phyloP scores from a whole-genome alignment of 345 rosid genomes.

The Gossypium stocksii region DNA sequence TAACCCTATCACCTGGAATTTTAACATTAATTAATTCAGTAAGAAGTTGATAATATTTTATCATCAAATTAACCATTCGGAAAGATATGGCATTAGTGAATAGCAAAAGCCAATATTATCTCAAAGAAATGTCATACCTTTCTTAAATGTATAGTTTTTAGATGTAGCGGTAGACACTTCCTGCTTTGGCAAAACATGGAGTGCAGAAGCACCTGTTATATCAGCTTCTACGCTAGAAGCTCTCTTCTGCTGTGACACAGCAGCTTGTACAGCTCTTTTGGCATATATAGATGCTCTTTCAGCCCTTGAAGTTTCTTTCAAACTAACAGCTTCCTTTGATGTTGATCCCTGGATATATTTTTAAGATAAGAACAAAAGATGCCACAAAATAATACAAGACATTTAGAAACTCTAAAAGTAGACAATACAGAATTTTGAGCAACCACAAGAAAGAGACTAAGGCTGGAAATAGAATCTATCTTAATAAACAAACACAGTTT shows the following conservation, averaged over 20 bases:
- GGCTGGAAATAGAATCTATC: background rate
- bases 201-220: conserved; percentile 74
- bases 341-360: conserved; percentile 53
- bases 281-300: conserved; percentile 64
- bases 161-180: conserved; percentile 91
- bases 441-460: conserved; percentile 2
- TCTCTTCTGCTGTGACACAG: conserved; percentile 58
- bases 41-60: conserved; percentile 13
- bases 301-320: conserved; percentile 64
- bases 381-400: conserved; percentile 3
- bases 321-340: conserved; percentile 58
- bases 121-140: conserved; percentile 45
- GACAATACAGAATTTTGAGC: background rate
- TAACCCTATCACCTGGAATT: conserved; percentile 85
- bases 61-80: background rate
- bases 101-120: conserved; percentile 2
- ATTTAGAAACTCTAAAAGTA: conserved; percentile 1
- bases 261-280: conserved; percentile 57
- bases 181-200: conserved; percentile 71
- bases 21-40: conserved; percentile 18
- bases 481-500: background rate
- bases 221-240: conserved; percentile 96
- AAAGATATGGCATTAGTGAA: background rate
- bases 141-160: conserved; percentile 68
- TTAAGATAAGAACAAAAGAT: background rate